phyloP scores from a whole-genome alignment of 305 asterid genomes.

The Fraxinus xanthoxyloides region DNA sequence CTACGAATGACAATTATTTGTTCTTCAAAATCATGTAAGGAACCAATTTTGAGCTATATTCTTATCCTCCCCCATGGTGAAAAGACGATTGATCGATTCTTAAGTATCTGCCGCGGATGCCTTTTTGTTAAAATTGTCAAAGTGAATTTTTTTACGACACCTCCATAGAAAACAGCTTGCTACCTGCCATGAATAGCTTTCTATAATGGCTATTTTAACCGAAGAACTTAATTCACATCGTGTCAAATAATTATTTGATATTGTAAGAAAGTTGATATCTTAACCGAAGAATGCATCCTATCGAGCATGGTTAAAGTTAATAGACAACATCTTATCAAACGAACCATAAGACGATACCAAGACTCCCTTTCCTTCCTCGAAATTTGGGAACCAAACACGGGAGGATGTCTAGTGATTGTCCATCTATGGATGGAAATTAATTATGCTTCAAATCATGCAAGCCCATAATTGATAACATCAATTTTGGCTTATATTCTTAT shows the following conservation, averaged over 20 bases:
- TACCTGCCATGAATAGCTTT: neutral
- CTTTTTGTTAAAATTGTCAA: neutral
- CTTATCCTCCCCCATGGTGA: neutral
- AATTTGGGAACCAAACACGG: conserved; percentile 34
- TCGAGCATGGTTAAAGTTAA: neutral
- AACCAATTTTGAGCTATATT: neutral
- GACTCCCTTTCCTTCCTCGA: conserved; percentile 33
- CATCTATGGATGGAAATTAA: conserved; percentile 29
- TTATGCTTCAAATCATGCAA: conserved; percentile 16
- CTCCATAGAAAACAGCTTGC: neutral
- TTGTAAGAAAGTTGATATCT: conserved; percentile 7
- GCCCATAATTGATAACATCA: neutral
- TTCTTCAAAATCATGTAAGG: conserved; percentile 13
- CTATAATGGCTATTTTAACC: neutral
- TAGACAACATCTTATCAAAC: neutral
- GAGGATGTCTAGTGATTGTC: conserved; percentile 37
- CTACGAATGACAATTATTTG: conserved; percentile 17
- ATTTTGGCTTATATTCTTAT: conserved; percentile 14
- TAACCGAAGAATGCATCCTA: neutral
- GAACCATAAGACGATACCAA: neutral
- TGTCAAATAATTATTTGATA: neutral
- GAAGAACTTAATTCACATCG: neutral
- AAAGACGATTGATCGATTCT: neutral
- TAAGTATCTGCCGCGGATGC: neutral
- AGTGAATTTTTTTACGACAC: neutral